A percentile compares a stretch with the other conserved stretches of the same genome.
Evolutionary conservation across 1,284 basidiomycete species (phyloP).

Genomic region (Cryptococcus neoformans): DNA sequence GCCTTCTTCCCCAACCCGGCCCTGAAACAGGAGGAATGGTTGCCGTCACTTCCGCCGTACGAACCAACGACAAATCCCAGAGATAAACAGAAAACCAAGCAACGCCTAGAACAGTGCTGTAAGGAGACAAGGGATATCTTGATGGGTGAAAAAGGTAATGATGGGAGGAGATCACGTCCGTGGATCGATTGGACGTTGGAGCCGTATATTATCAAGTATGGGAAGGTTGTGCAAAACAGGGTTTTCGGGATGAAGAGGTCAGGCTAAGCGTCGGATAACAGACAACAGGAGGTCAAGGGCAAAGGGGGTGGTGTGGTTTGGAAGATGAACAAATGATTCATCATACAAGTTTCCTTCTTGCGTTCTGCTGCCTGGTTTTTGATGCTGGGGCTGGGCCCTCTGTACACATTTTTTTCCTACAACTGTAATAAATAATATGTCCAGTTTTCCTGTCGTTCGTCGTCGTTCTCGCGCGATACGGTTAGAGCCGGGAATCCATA

Average conservation of each 20-base stretch:
- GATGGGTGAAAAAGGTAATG: background rate
- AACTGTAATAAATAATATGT: no score
- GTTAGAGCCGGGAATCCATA: no score
- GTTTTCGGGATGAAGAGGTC: background rate
- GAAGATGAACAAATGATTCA: background rate
- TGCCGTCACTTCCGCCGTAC: slow-evolving; percentile 31
- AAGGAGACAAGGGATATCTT: background rate
- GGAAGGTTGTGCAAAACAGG: background rate
- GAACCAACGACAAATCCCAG: slow-evolving; percentile 16
- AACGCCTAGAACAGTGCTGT: background rate
- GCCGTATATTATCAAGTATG: background rate
- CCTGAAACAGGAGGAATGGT: slow-evolving; percentile 15
- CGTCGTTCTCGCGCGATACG: no score
- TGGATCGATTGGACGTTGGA: slow-evolving; percentile 2
- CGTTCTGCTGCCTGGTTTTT: no score
- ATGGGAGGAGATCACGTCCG: background rate
- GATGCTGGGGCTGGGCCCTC: no score
- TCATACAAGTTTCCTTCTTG: no score
- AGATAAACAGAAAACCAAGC: slow-evolving; percentile 14
- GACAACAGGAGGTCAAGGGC: background rate
- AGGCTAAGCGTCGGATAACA: background rate
- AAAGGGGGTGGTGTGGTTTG: background rate
- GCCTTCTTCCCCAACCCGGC: background rate
- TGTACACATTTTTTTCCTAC: no score
- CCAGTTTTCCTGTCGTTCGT: no score